Percentiles rank a stretch among this genome's conserved stretches.
These are phyloP conservation scores for Nemania sp. DNA, from an alignment of 2,329 filamentous ascomycete species.

Conservation along the genomic window DNA sequence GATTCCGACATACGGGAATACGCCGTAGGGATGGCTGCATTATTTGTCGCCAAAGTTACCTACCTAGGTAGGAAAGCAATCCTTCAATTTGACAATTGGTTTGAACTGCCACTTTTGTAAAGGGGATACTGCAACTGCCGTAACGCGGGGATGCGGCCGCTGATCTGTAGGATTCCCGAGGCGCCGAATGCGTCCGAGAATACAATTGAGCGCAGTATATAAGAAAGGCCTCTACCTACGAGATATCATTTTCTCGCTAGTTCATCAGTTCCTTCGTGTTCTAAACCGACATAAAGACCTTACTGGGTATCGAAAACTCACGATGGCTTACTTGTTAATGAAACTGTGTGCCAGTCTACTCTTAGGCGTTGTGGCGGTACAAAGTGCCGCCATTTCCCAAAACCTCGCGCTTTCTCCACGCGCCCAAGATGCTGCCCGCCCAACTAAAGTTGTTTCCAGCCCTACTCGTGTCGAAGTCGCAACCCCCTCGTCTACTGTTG, in stretches of 20 bases:
- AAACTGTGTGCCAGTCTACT: not conserved
- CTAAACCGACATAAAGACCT: no score
- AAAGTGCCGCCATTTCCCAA: not conserved
- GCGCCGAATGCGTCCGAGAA: not conserved
- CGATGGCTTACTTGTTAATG: slow-evolving; percentile 3
- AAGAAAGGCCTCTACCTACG: not conserved
- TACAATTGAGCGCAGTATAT: not conserved
- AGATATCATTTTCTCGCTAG: not conserved
- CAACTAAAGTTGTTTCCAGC: not conserved
- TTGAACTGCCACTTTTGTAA: not conserved
- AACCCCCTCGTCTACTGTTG: not conserved
- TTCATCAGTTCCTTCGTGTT: not conserved
- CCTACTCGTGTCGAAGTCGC: not conserved
- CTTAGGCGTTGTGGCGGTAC: not conserved
- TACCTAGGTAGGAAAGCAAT: not conserved
- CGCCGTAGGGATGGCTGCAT: not conserved
- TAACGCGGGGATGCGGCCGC: not conserved
- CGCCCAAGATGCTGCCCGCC: not conserved
- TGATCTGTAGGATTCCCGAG: not conserved
- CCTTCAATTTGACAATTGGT: not conserved
- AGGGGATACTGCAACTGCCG: not conserved
- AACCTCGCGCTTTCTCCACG: not conserved
- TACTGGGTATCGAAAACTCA: not conserved
- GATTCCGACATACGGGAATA: not conserved
- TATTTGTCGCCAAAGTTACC: not conserved